Evolutionary conservation across 331 rosid genomes (phyloP).

Genomic region (Pyrus hybrid): DNA sequence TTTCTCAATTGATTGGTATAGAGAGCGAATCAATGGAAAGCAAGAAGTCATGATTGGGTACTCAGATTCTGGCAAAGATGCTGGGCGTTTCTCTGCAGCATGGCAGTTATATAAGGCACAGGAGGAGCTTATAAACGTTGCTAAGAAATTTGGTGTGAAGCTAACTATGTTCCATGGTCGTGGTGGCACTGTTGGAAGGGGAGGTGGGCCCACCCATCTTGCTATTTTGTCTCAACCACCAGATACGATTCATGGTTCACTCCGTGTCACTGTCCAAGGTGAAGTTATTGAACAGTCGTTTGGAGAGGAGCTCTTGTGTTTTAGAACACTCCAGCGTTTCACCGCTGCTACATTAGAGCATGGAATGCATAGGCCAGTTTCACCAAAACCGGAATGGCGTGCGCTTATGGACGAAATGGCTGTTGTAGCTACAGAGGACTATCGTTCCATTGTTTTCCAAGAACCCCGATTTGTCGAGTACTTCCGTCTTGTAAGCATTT

Average conservation of each 20-base stretch:
- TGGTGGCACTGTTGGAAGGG: conserved; percentile 98
- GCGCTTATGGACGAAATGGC: conserved; percentile 89
- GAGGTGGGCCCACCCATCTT: conserved; percentile 99
- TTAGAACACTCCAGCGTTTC: conserved; percentile 92
- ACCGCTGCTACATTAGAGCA: conserved; percentile 95
- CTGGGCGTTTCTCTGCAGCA: conserved; percentile 97
- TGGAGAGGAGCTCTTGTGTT: conserved; percentile 91
- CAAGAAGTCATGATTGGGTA: conserved; percentile 99
- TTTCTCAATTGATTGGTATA: conserved; percentile 90
- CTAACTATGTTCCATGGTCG: conserved; percentile 98
- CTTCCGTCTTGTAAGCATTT: conserved; percentile 81
- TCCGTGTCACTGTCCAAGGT: conserved; percentile 97
- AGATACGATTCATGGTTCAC: conserved; percentile 87
- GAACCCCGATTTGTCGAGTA: conserved; percentile 96
- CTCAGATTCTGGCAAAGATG: conserved; percentile 98
- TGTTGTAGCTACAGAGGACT: conserved; percentile 81
- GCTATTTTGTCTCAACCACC: conserved; percentile 98
- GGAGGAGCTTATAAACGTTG: conserved; percentile 88
- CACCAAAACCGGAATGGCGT: conserved; percentile 99
- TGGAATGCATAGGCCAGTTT: conserved; percentile 73
- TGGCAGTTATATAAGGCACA: conserved; percentile 99
- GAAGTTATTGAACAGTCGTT: conserved; percentile 95
- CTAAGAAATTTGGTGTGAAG: conserved; percentile 78
- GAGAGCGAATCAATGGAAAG: conserved; percentile 69
- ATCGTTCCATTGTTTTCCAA: conserved; percentile 88